Conservation (phyloP, 371 early-diverging fungal species). For the Mortierella sp. region DNA sequence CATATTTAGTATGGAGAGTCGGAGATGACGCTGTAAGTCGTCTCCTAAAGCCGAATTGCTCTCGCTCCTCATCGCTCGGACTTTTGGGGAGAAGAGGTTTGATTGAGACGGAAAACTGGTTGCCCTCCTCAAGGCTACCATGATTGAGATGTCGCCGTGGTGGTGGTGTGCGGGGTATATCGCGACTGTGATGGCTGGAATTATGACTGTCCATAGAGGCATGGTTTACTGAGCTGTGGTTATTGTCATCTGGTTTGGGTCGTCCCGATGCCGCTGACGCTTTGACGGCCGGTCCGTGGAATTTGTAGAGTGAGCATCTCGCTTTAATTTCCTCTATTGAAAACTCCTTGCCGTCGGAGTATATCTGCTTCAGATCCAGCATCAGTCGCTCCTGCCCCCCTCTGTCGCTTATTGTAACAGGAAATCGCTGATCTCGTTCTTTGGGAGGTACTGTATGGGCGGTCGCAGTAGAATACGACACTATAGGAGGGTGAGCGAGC, state of each 20-base stretch:
- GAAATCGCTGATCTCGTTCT: not conserved
- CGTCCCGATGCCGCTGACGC: not conserved
- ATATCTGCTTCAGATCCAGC: conserved; percentile 27
- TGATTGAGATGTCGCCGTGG: not conserved
- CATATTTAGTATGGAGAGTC: conserved; percentile 38
- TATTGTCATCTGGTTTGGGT: not conserved
- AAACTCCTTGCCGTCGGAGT: conserved; percentile 22
- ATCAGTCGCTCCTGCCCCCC: conserved; percentile 24
- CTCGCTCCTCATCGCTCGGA: conserved; percentile 19
- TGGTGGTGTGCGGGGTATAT: conserved; percentile 2
- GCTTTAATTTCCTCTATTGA: conserved; percentile 39
- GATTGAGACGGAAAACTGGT: not conserved
- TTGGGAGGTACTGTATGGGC: too few species aligned
- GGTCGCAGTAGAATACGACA: not conserved
- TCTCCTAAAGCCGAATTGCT: not conserved
- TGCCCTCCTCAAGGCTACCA: not conserved
- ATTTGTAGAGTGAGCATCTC: conserved; percentile 7
- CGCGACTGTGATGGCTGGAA: not conserved
- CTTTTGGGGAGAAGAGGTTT: conserved; percentile 16
- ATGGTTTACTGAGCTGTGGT: not conserved
- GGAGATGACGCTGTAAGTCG: conserved; percentile 24
- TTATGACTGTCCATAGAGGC: not conserved
- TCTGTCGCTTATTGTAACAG: conserved; percentile 1
- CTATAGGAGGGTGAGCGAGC: not conserved
- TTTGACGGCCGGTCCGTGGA: not conserved